These are phyloP conservation scores for Phytopythium boreale DNA, from an alignment of 352 stramenopile species.

Conservation along the genomic window DNA sequence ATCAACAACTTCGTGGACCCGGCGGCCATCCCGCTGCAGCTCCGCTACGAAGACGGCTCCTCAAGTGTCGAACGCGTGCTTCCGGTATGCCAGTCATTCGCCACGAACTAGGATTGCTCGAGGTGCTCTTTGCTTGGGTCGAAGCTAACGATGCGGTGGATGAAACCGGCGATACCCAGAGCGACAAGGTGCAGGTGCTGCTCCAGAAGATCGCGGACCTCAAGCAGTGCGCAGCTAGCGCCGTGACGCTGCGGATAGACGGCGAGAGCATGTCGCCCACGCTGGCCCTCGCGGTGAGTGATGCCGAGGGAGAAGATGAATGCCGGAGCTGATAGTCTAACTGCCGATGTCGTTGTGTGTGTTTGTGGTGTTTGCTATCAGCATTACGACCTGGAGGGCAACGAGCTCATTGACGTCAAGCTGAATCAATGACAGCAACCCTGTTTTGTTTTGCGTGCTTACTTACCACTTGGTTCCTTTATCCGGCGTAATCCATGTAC, in stretches of 20 bases:
- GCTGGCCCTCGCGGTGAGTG: constrained; percentile 44
- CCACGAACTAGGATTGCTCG: neutral
- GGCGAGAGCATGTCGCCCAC: constrained; percentile 41
- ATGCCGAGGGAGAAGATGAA: neutral
- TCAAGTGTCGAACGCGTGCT: constrained; percentile 31
- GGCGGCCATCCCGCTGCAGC: constrained; percentile 31
- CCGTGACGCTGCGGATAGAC: constrained; percentile 46
- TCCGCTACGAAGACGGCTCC: constrained; percentile 43
- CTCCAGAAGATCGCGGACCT: constrained; percentile 26
- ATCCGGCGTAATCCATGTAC: neutral
- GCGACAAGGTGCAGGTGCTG: constrained; percentile 38
- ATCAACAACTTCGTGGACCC: constrained; percentile 34
- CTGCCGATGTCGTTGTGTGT: constrained; percentile 1
- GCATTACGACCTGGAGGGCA: constrained; percentile 68
- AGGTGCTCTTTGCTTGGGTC: neutral
- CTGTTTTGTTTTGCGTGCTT: neutral
- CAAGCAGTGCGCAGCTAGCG: constrained; percentile 17
- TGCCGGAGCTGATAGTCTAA: constrained; percentile 4
- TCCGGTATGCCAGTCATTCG: constrained; percentile 22
- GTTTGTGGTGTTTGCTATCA: constrained; percentile 12
- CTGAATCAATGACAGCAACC: constrained; percentile 13
- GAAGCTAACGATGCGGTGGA: neutral
- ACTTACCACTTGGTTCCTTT: no score
- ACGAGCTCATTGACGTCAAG: constrained; percentile 65
- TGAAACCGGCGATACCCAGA: constrained; percentile 18